Evolutionary conservation across 805 yeast genomes (phyloP).

Genomic region (Soucietia sequanensis): DNA sequence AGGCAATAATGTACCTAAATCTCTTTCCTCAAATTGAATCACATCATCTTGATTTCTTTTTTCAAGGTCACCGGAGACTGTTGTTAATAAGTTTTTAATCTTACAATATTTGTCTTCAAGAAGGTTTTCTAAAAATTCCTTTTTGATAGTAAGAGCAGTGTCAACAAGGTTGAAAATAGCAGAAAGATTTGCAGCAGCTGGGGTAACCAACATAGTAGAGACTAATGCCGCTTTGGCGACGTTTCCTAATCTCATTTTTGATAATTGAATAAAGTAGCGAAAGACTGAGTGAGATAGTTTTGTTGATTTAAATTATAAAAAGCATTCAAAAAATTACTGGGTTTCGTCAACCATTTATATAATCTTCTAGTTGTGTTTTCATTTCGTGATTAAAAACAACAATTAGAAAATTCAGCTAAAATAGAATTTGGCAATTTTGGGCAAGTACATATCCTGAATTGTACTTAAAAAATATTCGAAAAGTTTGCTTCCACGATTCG

Average conservation of each 20-base stretch:
- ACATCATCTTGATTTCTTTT: background rate
- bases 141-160: background rate
- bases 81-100: background rate
- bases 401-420: too few species aligned
- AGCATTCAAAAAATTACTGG: too few species aligned
- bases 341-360: too few species aligned
- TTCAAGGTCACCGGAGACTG: background rate
- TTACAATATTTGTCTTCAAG: background rate
- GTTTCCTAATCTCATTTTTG: slow-evolving; percentile 3
- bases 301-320: too few species aligned
- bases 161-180: slow-evolving; percentile 1
- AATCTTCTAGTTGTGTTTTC: too few species aligned
- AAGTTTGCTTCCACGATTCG: too few species aligned
- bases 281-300: slow-evolving; percentile 5
- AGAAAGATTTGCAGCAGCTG: slow-evolving; percentile 1
- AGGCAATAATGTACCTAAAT: slow-evolving; percentile 8
- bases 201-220: slow-evolving; percentile 2
- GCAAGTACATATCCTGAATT: too few species aligned
- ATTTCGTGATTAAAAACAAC: too few species aligned
- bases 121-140: background rate
- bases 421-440: too few species aligned
- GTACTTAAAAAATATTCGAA: too few species aligned
- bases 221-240: background rate
- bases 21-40: slow-evolving; percentile 1
- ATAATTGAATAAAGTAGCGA: slow-evolving; percentile 4